A percentile compares a stretch with the other conserved stretches of the same genome.
phyloP scores from a whole-genome alignment of 2,329 filamentous ascomycete genomes.

The Fusarium tanahbumbuense region DNA sequence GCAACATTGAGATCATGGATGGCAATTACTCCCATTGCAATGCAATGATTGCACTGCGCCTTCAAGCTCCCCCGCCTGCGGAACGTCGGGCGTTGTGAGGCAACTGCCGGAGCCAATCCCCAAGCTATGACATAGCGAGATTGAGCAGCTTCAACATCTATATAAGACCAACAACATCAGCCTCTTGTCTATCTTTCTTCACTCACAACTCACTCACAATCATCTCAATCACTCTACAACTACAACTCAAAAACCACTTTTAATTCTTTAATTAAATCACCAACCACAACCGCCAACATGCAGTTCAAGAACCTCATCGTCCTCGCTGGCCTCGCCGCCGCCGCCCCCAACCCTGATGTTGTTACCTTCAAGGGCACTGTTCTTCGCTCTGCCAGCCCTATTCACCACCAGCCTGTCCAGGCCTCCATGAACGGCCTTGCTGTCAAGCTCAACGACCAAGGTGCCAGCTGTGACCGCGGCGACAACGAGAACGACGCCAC shows the following conservation, averaged over 20 bases:
- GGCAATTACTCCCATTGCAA: background rate
- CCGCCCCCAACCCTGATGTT: conserved; percentile 37
- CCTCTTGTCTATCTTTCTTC: background rate
- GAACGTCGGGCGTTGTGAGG: background rate
- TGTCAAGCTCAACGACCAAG: conserved; percentile 57
- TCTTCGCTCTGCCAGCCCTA: conserved; percentile 60
- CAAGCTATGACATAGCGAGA: conserved; percentile 9
- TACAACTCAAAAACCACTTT: background rate
- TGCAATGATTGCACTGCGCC: background rate
- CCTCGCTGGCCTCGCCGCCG: conserved; percentile 46
- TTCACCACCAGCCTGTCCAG: conserved; percentile 64
- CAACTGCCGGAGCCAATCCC: conserved; percentile 6
- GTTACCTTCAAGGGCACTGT: conserved; percentile 60
- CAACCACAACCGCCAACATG: conserved; percentile 40
- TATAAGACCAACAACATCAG: conserved; percentile 24
- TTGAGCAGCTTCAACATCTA: conserved; percentile 12
- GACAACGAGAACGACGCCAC: conserved; percentile 57
- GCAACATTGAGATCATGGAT: background rate
- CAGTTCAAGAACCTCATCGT: conserved; percentile 46
- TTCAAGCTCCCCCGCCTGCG: background rate
- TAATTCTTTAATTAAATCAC: background rate
- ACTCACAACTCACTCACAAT: conserved; percentile 15
- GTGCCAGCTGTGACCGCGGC: conserved; percentile 60
- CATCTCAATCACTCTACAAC: conserved; percentile 1
- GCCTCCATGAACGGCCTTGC: conserved; percentile 59